These are phyloP conservation scores for Mycotypha africana DNA, from an alignment of 371 early-diverging fungal genomes.

Conservation along the genomic window DNA sequence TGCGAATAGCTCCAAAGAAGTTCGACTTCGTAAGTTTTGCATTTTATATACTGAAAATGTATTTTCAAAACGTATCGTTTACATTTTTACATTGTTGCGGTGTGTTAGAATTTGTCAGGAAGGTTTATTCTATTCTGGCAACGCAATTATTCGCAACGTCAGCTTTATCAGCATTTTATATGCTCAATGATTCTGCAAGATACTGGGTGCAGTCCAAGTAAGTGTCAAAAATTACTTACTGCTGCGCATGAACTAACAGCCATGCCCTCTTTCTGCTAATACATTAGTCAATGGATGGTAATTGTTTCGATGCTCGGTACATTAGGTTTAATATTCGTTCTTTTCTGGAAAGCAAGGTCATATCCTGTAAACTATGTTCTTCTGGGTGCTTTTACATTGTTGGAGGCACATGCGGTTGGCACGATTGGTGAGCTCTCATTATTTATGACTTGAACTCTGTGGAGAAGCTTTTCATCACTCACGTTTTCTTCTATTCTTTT, in stretches of 20 bases:
- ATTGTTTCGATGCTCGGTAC: constrained; percentile 37
- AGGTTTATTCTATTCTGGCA: constrained; percentile 76
- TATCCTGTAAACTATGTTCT: constrained; percentile 63
- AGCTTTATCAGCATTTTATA: constrained; percentile 49
- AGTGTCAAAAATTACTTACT: constrained; percentile 16
- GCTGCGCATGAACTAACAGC: not conserved
- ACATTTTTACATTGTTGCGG: no score
- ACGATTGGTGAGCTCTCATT: constrained; percentile 49
- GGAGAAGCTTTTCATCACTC: not conserved
- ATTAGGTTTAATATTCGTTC: constrained; percentile 47
- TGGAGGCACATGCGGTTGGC: constrained; percentile 65
- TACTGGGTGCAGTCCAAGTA: constrained; percentile 55
- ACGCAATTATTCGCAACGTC: constrained; percentile 60
- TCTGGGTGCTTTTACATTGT: constrained; percentile 60
- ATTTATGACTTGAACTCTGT: no score
- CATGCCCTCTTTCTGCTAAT: no score
- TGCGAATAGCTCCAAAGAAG: constrained; percentile 48
- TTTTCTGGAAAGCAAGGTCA: constrained; percentile 58
- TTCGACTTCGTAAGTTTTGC: constrained; percentile 45
- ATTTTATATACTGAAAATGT: no score
- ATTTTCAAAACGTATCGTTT: no score
- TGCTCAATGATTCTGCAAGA: constrained; percentile 46
- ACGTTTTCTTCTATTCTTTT: not conserved
- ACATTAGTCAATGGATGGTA: constrained; percentile 36
- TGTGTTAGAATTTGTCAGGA: constrained; percentile 74